phyloP scores from a whole-genome alignment of 805 yeast genomes.

The Kodamaea leandrae region DNA sequence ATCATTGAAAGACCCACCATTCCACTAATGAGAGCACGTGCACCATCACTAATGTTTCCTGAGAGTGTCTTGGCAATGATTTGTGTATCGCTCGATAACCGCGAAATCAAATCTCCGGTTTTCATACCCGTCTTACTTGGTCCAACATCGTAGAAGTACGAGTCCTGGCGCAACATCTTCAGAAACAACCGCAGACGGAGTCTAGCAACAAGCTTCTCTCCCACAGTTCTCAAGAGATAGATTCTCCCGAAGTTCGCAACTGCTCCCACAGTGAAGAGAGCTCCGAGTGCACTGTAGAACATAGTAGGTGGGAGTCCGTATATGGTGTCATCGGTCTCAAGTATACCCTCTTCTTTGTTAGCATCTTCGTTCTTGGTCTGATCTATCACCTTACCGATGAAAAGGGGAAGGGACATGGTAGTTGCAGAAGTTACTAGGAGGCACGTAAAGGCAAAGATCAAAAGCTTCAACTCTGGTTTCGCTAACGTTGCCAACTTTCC shows the following conservation, averaged over 20 bases:
- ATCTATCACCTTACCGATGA: conserved; percentile 86
- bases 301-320: conserved; percentile 61
- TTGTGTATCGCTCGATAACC: conserved; percentile 85
- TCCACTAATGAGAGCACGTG: conserved; percentile 78
- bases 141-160: conserved; percentile 84
- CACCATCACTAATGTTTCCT: conserved; percentile 89
- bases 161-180: conserved; percentile 79
- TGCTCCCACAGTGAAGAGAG: conserved; percentile 70
- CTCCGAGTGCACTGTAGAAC: conserved; percentile 62
- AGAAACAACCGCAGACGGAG: conserved; percentile 73
- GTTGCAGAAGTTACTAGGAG: conserved; percentile 72
- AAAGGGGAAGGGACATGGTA: conserved; percentile 75
- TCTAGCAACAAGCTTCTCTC: conserved; percentile 85
- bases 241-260: conserved; percentile 78
- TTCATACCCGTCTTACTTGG: conserved; percentile 48
- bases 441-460: conserved; percentile 54
- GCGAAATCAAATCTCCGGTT: conserved; percentile 87
- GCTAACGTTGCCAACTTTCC: conserved; percentile 21
- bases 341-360: background rate
- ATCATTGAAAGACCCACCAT: conserved; percentile 88
- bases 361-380: conserved; percentile 39
- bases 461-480: conserved; percentile 13
- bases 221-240: conserved; percentile 70
- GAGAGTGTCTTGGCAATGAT: conserved; percentile 84
- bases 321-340: conserved; percentile 12